Evolutionary conservation across 1,284 basidiomycete species (phyloP).

Genomic region (Veloboletus limbatus): DNA sequence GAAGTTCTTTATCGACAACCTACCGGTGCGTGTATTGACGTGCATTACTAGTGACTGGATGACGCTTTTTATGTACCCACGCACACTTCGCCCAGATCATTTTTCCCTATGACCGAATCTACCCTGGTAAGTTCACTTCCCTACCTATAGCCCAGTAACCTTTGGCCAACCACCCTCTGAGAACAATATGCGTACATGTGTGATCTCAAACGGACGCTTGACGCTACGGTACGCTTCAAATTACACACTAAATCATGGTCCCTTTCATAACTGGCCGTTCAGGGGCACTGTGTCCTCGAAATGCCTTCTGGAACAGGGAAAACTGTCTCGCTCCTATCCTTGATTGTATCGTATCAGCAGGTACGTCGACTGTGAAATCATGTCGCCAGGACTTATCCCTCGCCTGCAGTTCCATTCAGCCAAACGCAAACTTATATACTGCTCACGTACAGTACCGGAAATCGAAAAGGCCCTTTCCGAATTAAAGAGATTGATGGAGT

Average conservation of each 20-base stretch:
- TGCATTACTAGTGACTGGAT: neutral
- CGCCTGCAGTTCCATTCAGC: constrained; percentile 79
- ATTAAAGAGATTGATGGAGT: constrained; percentile 92
- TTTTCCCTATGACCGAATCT: constrained; percentile 91
- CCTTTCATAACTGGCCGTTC: constrained; percentile 4
- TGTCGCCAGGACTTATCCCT: neutral
- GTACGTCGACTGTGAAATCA: constrained; percentile 38
- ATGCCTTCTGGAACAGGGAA: constrained; percentile 99
- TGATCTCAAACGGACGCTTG: constrained; percentile 94
- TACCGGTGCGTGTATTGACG: constrained; percentile 59
- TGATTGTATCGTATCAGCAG: constrained; percentile 98
- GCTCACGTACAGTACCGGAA: constrained; percentile 99
- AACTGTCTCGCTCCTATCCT: constrained; percentile 92
- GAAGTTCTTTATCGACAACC: constrained; percentile 96
- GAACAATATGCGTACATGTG: constrained; percentile 99
- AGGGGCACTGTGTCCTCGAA: constrained; percentile 99
- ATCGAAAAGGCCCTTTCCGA: constrained; percentile 99
- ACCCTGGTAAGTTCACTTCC: constrained; percentile 57
- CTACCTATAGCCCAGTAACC: neutral
- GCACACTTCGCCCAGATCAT: constrained; percentile 55
- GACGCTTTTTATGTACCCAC: constrained; percentile 1
- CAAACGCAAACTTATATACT: constrained; percentile 95
- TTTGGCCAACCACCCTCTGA: constrained; percentile 30
- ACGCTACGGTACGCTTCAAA: constrained; percentile 64
- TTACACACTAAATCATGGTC: neutral